Evolutionary conservation across 208 protist genomes (phyloP).

Genomic region (Trypanosoma congolense): DNA sequence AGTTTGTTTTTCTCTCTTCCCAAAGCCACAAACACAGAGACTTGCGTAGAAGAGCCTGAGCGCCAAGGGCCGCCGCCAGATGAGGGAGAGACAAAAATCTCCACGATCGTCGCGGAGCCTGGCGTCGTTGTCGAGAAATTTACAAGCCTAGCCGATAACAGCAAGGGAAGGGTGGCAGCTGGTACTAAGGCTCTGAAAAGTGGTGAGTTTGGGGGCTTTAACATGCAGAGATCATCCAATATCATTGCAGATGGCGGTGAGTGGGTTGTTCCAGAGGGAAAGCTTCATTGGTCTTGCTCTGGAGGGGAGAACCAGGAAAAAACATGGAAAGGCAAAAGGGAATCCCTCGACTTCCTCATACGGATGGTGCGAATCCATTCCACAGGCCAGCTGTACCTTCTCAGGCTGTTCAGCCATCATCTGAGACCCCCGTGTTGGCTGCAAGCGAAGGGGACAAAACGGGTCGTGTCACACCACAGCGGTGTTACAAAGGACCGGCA

Average conservation of each 20-base stretch:
- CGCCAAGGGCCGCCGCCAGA: neutral
- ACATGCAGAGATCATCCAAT: conserved; percentile 2
- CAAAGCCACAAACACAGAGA: neutral
- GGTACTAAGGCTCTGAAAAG: neutral
- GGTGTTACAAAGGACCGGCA: neutral
- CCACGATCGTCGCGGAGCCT: conserved; percentile 23
- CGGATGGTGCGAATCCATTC: too few species aligned
- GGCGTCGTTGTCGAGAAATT: conserved; percentile 30
- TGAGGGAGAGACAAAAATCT: neutral
- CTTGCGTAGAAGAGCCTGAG: neutral
- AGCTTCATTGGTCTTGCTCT: conserved; percentile 25
- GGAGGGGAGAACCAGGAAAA: neutral
- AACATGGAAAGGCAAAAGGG: neutral
- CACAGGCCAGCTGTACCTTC: too few species aligned
- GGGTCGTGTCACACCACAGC: neutral
- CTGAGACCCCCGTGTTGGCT: neutral
- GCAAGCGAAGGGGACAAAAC: neutral
- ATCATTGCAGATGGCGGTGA: conserved; percentile 52
- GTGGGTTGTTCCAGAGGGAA: conserved; percentile 38
- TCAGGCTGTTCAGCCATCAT: neutral
- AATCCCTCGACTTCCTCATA: too few species aligned
- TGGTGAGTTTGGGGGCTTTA: neutral
- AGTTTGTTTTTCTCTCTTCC: conserved; percentile 13
- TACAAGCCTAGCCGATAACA: neutral
- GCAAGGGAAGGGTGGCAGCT: neutral